Evolutionary conservation across 352 stramenopile genomes (phyloP).

Genomic region (Globisporangium spinosum): DNA sequence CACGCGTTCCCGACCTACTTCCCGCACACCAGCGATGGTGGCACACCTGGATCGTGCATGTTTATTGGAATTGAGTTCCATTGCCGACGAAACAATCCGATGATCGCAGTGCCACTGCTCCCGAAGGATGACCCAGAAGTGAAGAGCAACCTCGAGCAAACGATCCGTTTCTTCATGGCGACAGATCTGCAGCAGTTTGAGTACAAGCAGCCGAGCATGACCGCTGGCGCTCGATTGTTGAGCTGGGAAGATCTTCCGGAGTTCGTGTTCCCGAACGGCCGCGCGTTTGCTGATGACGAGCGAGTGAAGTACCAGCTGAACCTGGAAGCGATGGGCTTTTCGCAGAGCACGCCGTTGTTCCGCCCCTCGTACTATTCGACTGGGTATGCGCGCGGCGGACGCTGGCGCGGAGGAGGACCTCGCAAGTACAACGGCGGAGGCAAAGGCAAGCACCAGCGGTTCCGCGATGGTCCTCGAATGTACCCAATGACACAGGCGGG

Average conservation of each 20-base stretch:
- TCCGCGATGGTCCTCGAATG: slow-evolving; percentile 18
- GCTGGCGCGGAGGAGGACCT: slow-evolving; percentile 40
- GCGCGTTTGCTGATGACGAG: slow-evolving; percentile 41
- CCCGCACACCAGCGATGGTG: slow-evolving; percentile 35
- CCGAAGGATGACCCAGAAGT: slow-evolving; percentile 70
- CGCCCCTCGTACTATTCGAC: slow-evolving; percentile 42
- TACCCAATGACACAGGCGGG: slow-evolving; percentile 18
- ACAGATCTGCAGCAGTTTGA: slow-evolving; percentile 82
- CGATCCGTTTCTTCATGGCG: slow-evolving; percentile 80
- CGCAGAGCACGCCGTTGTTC: slow-evolving; percentile 43
- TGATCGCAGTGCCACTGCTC: slow-evolving; percentile 15
- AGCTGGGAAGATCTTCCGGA: slow-evolving; percentile 61
- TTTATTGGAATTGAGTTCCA: slow-evolving; percentile 84
- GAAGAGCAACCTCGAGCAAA: slow-evolving; percentile 65
- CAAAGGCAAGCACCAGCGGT: slow-evolving; percentile 35
- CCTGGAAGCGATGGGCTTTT: slow-evolving; percentile 54
- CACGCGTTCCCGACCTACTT: slow-evolving; percentile 75
- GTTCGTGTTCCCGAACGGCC: slow-evolving; percentile 65
- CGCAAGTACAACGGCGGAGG: slow-evolving; percentile 45
- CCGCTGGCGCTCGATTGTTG: slow-evolving; percentile 42
- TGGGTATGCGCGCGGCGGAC: slow-evolving; percentile 44
- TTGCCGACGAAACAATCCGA: slow-evolving; percentile 27
- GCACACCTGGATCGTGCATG: slow-evolving; percentile 59
- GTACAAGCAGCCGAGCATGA: slow-evolving; percentile 69
- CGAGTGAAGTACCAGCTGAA: slow-evolving; percentile 59